Percentiles rank a stretch among this genome's conserved stretches.
These are phyloP conservation scores for Xylaria bambusicola DNA, from an alignment of 495 filamentous ascomycete species.

Conservation along the genomic window DNA sequence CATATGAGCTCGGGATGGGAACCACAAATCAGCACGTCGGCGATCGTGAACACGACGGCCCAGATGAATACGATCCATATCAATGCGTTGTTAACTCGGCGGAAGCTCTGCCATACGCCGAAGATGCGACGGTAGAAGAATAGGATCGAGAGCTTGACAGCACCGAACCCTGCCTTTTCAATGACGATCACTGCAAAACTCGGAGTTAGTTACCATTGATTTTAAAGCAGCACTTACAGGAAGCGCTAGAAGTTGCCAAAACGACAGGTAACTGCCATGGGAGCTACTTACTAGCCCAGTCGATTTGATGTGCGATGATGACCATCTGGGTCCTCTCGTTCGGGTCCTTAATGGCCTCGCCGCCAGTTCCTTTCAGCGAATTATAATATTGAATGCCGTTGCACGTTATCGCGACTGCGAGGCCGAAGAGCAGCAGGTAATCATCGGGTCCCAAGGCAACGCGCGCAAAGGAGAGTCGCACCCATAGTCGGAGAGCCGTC, in stretches of 20 bases:
- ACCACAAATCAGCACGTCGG: conserved; percentile 8
- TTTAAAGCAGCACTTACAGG: too few species aligned
- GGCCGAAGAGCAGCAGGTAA: conserved; percentile 10
- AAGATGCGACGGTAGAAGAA: conserved; percentile 16
- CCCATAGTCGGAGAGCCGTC: conserved; percentile 6
- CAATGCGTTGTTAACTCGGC: conserved; percentile 4
- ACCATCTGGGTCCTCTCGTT: conserved; percentile 3
- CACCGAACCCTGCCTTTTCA: conserved; percentile 12
- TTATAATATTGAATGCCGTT: conserved; percentile 17
- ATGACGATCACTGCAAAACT: conserved; percentile 4
- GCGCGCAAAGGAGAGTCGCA: conserved; percentile 13
- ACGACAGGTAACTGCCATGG: background rate
- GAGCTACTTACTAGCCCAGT: conserved; percentile 7
- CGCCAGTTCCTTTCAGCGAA: conserved; percentile 10
- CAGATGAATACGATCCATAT: conserved; percentile 7
- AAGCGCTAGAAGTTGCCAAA: too few species aligned
- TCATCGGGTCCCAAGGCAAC: background rate
- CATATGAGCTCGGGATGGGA: conserved; percentile 10
- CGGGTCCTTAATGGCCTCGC: conserved; percentile 7
- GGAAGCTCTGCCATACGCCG: conserved; percentile 9
- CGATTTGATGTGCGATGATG: conserved; percentile 11
- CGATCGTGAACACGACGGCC: conserved; percentile 1
- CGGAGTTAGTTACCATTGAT: background rate
- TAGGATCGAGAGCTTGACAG: conserved; percentile 11
- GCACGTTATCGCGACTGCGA: conserved; percentile 3